Conservation (phyloP, 1,284 basidiomycete genomes). For the Mixia osmundae region DNA sequence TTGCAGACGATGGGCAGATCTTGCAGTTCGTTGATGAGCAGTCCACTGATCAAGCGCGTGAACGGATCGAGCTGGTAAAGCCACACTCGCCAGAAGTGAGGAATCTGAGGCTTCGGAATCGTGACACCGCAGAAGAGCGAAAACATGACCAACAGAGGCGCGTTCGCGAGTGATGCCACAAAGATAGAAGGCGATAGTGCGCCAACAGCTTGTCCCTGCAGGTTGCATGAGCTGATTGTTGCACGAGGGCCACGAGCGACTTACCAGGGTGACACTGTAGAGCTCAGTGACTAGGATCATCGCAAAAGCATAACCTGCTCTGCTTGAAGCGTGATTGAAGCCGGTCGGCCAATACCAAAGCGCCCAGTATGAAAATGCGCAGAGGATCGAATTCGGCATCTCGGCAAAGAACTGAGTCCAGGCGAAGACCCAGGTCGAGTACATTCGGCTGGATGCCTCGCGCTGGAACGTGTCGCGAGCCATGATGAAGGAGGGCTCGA, state of each 20-base stretch:
- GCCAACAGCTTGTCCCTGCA: slow-evolving; percentile 43
- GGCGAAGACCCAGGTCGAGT: slow-evolving; percentile 58
- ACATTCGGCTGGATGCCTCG: slow-evolving; percentile 32
- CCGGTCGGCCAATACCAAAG: slow-evolving; percentile 35
- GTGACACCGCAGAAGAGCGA: slow-evolving; percentile 16
- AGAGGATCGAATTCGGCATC: slow-evolving; percentile 45
- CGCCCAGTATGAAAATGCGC: slow-evolving; percentile 50
- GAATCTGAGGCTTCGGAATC: slow-evolving; percentile 20
- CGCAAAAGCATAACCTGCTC: slow-evolving; percentile 48
- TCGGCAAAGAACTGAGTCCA: slow-evolving; percentile 46
- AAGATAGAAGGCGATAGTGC: slow-evolving; percentile 41
- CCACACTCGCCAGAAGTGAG: slow-evolving; percentile 37
- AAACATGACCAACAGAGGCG: slow-evolving; percentile 41
- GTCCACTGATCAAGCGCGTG: slow-evolving; percentile 24
- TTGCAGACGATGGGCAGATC: slow-evolving; percentile 33
- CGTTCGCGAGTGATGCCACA: slow-evolving; percentile 57
- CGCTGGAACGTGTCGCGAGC: slow-evolving; percentile 38
- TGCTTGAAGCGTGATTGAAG: slow-evolving; percentile 25
- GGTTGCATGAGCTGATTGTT: too few relatives aligned
- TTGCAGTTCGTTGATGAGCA: slow-evolving; percentile 57
- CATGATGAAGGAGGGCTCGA: slow-evolving; percentile 67
- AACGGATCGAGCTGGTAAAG: slow-evolving; percentile 28
- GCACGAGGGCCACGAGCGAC: too few relatives aligned
- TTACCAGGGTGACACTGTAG: slow-evolving; percentile 51
- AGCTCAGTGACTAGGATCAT: slow-evolving; percentile 45